Evolutionary conservation across 2,329 filamentous ascomycete genomes (phyloP), one percentile per base, ranked within the genome.

Genomic region (Aspergillus sp.): DNA sequence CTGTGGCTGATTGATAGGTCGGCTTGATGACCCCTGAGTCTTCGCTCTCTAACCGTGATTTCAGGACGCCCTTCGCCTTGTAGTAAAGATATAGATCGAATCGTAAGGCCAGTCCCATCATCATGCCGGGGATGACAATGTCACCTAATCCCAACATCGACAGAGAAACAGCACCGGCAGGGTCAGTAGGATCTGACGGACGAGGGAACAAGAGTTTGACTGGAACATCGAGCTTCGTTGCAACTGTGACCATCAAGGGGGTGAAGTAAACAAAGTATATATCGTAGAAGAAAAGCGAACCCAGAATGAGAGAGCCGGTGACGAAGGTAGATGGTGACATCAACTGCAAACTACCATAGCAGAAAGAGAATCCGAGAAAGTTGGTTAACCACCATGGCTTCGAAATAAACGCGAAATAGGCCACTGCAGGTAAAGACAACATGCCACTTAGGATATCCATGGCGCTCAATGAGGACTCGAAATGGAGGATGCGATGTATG

Each of bases 71-170:
- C 68, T 90, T 87, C 40, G 81, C 81, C 37, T 89, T 80, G 70
- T 98, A 98, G 77, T 89, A 87, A 54, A 91, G 81, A 77, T 91
- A 95, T 7, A 96, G 81, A 70, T 99, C 93, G 66, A 96, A 96
- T n/a, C 93, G 86, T 22, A 99, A 80, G 2, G 93, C 91, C 42
- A 97, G 83, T 1, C 86, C 91, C 61, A 98, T 89, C 76, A 97
- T 88, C 68, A 98, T 91, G 8, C 93, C 95, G 0, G 93, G 93
- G 3, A 99, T 81, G 1, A 96, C 90, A 57, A 99, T 90, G 70
- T 99, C 93, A n/a, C 93, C 93, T 0, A 98, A 82, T 0, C 93
- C 93, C 7, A 99, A 86, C 83, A 98, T 96, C 53, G 90, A 83
- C 64, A 82, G 69, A 24, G 79, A 73, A 40, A 73, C 67, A 4